phyloP scores from a whole-genome alignment of 371 early-diverging fungal species.

The Mucor irregularis region DNA sequence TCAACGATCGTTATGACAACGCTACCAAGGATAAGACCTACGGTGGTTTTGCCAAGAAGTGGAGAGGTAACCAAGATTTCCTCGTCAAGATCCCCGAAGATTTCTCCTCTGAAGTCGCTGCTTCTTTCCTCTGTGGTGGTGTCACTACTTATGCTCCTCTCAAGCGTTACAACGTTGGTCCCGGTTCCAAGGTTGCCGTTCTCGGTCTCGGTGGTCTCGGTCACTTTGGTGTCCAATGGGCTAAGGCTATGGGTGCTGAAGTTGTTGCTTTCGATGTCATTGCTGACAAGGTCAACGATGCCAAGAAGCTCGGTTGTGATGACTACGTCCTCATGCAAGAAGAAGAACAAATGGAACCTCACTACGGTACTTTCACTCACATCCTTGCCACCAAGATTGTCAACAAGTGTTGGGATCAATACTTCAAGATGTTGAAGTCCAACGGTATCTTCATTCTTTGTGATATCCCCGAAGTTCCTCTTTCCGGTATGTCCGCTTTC shows the following conservation, averaged over 20 bases:
- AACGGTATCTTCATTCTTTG: conserved; percentile 57
- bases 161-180: conserved; percentile 42
- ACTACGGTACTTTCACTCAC: conserved; percentile 19
- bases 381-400: conserved; percentile 43
- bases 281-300: conserved; percentile 65
- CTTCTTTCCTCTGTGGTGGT: conserved; percentile 52
- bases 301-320: conserved; percentile 68
- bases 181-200: conserved; percentile 66
- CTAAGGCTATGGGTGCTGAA: conserved; percentile 61
- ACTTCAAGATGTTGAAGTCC: conserved; percentile 35
- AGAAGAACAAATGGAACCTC: conserved; percentile 10
- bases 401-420: conserved; percentile 36
- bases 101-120: conserved; percentile 46
- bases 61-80: conserved; percentile 54
- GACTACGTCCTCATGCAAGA: conserved; percentile 38
- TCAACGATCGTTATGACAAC: conserved; percentile 60
- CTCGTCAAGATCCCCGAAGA: conserved; percentile 60
- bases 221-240: conserved; percentile 67
- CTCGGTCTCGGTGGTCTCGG: conserved; percentile 80
- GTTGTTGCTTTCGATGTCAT: conserved; percentile 72
- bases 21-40: conserved; percentile 57
- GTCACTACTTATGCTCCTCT: conserved; percentile 65
- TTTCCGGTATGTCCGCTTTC: conserved; percentile 42
- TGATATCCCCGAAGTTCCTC: conserved; percentile 60
- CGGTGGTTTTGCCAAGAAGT: conserved; percentile 67